Evolutionary conservation across 176 grass and related monocot genomes (phyloP).

Genomic region (Luzula sylvatica): DNA sequence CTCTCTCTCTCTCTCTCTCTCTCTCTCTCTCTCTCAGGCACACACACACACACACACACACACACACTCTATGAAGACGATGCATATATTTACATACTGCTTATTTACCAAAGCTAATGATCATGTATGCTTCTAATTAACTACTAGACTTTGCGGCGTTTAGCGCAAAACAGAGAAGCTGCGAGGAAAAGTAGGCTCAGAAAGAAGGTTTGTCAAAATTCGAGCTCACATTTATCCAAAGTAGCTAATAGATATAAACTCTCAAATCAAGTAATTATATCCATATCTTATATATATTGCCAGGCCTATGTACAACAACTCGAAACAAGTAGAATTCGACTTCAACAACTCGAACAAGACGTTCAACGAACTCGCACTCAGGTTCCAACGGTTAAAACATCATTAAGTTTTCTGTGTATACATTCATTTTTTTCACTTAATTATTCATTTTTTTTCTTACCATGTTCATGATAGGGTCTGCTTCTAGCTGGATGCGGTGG

Average conservation of each 20-base stretch:
- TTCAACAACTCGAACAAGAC: slow-evolving; percentile 90
- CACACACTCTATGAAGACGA: not conserved
- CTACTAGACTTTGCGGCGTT: slow-evolving; percentile 60
- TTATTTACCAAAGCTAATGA: not conserved
- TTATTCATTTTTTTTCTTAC: slow-evolving; percentile 6
- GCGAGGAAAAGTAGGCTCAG: slow-evolving; percentile 94
- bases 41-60: not conserved
- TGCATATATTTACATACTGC: not conserved
- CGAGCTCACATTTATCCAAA: not conserved
- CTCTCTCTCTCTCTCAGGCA: not conserved
- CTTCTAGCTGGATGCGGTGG: slow-evolving; percentile 65
- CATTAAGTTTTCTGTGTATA: slow-evolving; percentile 16
- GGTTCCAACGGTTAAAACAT: slow-evolving; percentile 32
- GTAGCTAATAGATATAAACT: not conserved
- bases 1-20: slow-evolving; percentile 6
- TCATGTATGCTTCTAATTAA: not conserved
- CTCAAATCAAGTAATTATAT: not conserved
- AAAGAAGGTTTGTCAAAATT: slow-evolving; percentile 54
- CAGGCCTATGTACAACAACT: slow-evolving; percentile 98
- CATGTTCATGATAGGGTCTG: slow-evolving; percentile 48
- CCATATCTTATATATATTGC: not conserved
- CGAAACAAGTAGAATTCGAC: slow-evolving; percentile 78
- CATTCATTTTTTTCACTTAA: slow-evolving; percentile 9
- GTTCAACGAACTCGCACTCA: slow-evolving; percentile 79
- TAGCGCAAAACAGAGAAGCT: slow-evolving; percentile 96